Evolutionary conservation across 208 protist genomes (phyloP).

Genomic region (Balamuthia mandrillaris): DNA sequence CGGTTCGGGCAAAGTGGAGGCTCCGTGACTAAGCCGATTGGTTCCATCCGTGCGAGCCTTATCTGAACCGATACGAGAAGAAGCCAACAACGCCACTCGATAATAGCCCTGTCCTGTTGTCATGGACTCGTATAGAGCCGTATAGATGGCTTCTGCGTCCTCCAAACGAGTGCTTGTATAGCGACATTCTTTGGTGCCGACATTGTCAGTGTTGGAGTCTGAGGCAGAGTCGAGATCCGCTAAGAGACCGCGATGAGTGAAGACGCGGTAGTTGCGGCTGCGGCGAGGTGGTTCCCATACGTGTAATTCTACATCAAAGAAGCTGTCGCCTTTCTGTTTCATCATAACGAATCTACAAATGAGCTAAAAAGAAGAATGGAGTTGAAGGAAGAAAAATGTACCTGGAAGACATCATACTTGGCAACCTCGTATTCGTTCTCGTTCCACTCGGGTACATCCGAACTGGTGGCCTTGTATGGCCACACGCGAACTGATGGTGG

Average conservation of each 20-base stretch:
- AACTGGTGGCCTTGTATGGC: neutral
- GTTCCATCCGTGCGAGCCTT: neutral
- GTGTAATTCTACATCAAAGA: neutral
- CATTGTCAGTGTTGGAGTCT: neutral
- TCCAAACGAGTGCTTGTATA: neutral
- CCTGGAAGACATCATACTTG: neutral
- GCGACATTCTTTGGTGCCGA: neutral
- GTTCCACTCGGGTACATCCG: neutral
- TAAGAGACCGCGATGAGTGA: neutral
- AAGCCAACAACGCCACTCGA: neutral
- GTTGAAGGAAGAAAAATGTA: neutral
- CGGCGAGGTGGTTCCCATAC: neutral
- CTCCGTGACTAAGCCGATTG: neutral
- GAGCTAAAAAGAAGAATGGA: too few species aligned
- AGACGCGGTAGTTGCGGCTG: neutral
- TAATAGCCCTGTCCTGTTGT: neutral
- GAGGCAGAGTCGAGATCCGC: neutral
- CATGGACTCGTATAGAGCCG: neutral
- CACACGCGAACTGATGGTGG: neutral
- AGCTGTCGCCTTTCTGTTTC: neutral
- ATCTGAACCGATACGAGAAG: neutral
- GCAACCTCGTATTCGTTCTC: slow-evolving; percentile 11
- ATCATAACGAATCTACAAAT: neutral
- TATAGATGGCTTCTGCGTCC: neutral
- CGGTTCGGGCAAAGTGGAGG: neutral